Conservation (phyloP, 148 eudicot genomes). For the Spergularia bocconei region DNA sequence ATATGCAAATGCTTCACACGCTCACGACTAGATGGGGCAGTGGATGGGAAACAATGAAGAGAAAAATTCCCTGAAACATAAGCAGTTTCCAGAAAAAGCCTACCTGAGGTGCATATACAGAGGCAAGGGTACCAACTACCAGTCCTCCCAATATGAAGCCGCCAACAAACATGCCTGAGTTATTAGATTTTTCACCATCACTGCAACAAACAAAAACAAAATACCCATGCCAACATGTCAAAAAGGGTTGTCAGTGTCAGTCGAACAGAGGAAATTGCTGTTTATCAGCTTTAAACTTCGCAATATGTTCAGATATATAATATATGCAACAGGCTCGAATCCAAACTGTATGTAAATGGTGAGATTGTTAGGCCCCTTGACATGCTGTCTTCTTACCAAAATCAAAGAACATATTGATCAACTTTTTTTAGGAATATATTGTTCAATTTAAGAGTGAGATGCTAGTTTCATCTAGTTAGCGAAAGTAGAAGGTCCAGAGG, state of each 20-base stretch:
- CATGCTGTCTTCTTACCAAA: too few species aligned
- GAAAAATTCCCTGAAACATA: neutral
- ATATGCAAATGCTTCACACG: neutral
- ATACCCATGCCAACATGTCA: slow-evolving; percentile 9
- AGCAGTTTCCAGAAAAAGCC: neutral
- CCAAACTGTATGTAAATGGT: too few species aligned
- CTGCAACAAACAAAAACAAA: slow-evolving; percentile 32
- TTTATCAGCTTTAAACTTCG: slow-evolving; percentile 5
- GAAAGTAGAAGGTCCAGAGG: too few species aligned
- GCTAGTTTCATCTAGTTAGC: too few species aligned
- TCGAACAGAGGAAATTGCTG: neutral
- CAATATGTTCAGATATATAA: neutral
- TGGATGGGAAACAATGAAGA: neutral
- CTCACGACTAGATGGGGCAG: neutral
- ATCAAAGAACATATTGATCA: too few species aligned
- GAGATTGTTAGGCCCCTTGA: too few species aligned
- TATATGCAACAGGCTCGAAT: too few species aligned
- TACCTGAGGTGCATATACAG: slow-evolving; percentile 89
- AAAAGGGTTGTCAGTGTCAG: neutral
- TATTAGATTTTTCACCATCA: slow-evolving; percentile 58
- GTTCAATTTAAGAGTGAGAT: too few species aligned
- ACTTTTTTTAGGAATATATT: too few species aligned
- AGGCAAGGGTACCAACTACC: slow-evolving; percentile 73
- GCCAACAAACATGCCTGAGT: slow-evolving; percentile 53
- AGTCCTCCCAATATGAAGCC: slow-evolving; percentile 89